Conservation (phyloP, 192 early-diverging fungal species). For the Chytriomyces sp. region DNA sequence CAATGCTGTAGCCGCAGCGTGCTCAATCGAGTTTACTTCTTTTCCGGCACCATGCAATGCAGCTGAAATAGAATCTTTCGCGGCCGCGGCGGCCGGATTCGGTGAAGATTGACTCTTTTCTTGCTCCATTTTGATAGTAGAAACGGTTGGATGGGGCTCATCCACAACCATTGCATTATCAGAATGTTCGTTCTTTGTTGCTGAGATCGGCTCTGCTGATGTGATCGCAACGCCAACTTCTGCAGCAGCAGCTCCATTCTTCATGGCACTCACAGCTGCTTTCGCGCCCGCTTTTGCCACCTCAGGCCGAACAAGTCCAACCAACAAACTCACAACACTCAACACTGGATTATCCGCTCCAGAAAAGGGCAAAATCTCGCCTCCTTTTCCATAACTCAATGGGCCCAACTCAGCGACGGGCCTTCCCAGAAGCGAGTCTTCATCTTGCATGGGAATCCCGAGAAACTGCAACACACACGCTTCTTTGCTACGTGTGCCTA, state of each 20-base stretch:
- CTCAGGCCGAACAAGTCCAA: conserved; percentile 82
- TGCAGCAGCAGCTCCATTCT: not conserved
- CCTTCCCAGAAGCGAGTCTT: conserved; percentile 45
- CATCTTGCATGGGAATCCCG: conserved; percentile 88
- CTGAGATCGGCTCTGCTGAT: conserved; percentile 11
- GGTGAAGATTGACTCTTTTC: not conserved
- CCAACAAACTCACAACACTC: conserved; percentile 87
- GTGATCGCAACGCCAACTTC: not conserved
- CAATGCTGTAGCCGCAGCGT: conserved; percentile 84
- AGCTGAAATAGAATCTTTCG: conserved; percentile 13
- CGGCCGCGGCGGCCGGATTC: too few relatives aligned
- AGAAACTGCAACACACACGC: conserved; percentile 90
- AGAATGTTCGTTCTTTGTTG: conserved; percentile 29
- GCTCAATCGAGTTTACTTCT: conserved; percentile 58
- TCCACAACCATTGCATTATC: conserved; percentile 29
- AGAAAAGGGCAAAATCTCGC: conserved; percentile 67
- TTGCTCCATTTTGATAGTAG: not conserved
- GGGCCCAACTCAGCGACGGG: conserved; percentile 56
- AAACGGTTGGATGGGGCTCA: not conserved
- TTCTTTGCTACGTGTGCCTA: conserved; percentile 86
- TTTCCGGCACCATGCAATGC: conserved; percentile 5
- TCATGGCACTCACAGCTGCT: conserved; percentile 76
- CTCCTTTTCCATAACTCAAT: conserved; percentile 59
- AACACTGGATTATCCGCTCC: conserved; percentile 89
- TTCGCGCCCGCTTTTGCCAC: conserved; percentile 88